Base-by-base conservation (phyloP, 2,329 filamentous ascomycete genomes). In the Penicillium sp. region DNA sequence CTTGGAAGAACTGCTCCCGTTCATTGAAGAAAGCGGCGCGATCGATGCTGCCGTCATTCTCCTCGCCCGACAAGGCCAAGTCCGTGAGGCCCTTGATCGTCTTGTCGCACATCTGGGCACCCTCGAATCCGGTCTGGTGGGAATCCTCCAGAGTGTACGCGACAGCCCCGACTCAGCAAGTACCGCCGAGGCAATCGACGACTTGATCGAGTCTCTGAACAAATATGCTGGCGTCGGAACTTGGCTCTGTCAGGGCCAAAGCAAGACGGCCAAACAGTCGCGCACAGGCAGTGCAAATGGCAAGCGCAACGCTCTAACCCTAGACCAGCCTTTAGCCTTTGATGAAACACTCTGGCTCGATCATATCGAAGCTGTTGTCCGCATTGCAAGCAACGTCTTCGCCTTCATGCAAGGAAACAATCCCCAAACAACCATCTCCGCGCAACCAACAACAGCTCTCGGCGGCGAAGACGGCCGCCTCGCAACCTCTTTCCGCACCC, bases 171-270 rank as follows among this genome's bases (percentile, higher is more conserved):
- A 87, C 52, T 76, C 80, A 1, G 73, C 77, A 1, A 81, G 80
- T 44, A 80, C 86, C 2, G 82, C 85, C 55, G 84, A 87, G 58
- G 83, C 88, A 0, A 84, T 88, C 0, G 83, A 88, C 52, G 88
- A 92, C 53, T 79, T 96, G 1, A 79, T 96, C 4, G 83, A 85
- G 53, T 86, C 88, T 0, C 76, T 99, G 16, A 87, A 95, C 57
- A 97, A 96, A 70, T 97, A 96, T 73, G 85, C 88, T 1, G 87
- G 91, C 60, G 90, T 99, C 1, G 94, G 95, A 13, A 93, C 96
- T 47, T 99, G 94, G 94, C 79, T 99, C 11, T 97, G 94, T 64
- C 90, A 95, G 72, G 85, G 88, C 1, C 91, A 96, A 69, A 90
- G 84, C 45, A 89, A 88, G 65, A 82, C 81, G 6, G 80, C 76